Percentiles rank a stretch among this genome's conserved stretches.
phyloP scores from a whole-genome alignment of 164 flowering plant genomes.

The Akebia trifoliata region DNA sequence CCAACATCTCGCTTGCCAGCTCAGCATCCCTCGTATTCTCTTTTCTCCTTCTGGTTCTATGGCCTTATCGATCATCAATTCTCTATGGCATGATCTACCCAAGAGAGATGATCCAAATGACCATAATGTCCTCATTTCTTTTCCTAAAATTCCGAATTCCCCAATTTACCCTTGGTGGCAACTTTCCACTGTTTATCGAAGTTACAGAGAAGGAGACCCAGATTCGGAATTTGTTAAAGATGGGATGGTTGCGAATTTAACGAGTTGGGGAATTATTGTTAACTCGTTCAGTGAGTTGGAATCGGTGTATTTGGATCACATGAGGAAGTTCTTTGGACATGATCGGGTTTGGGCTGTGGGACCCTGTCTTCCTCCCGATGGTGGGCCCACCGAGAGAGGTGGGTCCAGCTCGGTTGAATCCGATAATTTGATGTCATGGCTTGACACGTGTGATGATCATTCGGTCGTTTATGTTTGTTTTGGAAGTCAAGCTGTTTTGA shows the following conservation, averaged over 20 bases:
- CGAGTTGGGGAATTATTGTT: constrained; percentile 36
- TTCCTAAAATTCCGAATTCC: constrained; percentile 27
- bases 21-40: constrained; percentile 32
- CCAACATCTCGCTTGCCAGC: constrained; percentile 20
- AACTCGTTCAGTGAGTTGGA: constrained; percentile 37
- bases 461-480: constrained; percentile 13
- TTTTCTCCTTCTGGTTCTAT: constrained; percentile 33
- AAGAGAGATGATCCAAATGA: background rate
- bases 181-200: constrained; percentile 26
- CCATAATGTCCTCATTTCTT: constrained; percentile 8
- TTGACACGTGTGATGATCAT: constrained; percentile 6
- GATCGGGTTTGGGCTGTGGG: constrained; percentile 16
- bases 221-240: constrained; percentile 24
- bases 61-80: background rate
- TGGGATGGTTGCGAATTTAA: constrained; percentile 22
- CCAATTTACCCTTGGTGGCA: constrained; percentile 33
- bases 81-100: constrained; percentile 14
- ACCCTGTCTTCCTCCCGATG: background rate
- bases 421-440: constrained; percentile 7
- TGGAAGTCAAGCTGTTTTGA: constrained; percentile 6
- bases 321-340: background rate
- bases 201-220: constrained; percentile 27
- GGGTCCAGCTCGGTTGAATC: constrained; percentile 9
- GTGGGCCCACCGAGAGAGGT: constrained; percentile 1
- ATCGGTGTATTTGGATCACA: constrained; percentile 15